Evolutionary conservation across 2,329 filamentous ascomycete species (phyloP).

Genomic region (Fonsecaea pugnacius): DNA sequence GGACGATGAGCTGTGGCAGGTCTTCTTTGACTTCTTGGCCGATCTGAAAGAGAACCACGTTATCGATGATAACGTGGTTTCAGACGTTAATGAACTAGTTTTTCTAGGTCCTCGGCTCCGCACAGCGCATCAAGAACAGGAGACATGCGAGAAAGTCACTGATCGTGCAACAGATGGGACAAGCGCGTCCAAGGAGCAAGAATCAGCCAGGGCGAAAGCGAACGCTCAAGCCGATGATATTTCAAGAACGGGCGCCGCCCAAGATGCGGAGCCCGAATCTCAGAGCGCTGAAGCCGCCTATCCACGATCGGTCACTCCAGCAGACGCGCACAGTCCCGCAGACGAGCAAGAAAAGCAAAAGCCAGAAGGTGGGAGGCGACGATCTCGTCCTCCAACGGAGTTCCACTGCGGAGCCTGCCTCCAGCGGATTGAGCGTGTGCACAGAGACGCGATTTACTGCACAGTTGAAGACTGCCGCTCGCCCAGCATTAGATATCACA

Average conservation of each 20-base stretch:
- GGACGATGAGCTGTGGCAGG: constrained; percentile 22
- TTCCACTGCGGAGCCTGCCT: constrained; percentile 25
- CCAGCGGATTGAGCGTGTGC: constrained; percentile 15
- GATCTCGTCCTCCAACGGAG: background rate
- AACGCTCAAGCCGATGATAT: background rate
- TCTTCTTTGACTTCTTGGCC: constrained; percentile 30
- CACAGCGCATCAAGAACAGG: background rate
- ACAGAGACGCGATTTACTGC: constrained; percentile 24
- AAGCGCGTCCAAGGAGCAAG: background rate
- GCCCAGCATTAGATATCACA: constrained; percentile 29
- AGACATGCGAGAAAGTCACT: background rate
- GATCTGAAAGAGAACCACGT: constrained; percentile 27
- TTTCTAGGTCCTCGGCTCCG: constrained; percentile 9
- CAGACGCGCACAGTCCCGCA: background rate
- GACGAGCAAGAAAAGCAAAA: background rate
- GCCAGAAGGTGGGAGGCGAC: background rate
- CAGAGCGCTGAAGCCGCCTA: background rate
- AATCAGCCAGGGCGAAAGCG: background rate
- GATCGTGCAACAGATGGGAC: background rate
- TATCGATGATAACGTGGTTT: constrained; percentile 31
- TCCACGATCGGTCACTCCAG: background rate
- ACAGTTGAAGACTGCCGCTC: constrained; percentile 24
- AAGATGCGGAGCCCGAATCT: background rate
- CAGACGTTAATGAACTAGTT: constrained; percentile 30
- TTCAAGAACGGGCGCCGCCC: background rate